These are phyloP conservation scores for Coniosporium tulheliwenetii DNA, from an alignment of 2,329 filamentous ascomycete genomes.

Conservation along the genomic window DNA sequence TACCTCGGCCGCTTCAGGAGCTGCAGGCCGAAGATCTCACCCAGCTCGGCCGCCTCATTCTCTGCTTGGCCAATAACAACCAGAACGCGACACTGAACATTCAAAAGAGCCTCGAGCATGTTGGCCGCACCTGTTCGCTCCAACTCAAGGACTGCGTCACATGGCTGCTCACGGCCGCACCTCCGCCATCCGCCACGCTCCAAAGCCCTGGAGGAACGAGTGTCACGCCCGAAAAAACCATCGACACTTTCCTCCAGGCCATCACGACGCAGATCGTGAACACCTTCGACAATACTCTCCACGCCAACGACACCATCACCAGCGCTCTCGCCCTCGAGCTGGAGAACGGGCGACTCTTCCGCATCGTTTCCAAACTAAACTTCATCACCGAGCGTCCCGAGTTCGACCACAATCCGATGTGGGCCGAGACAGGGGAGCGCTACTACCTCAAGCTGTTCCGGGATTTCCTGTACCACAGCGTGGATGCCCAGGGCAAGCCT, in stretches of 20 bases:
- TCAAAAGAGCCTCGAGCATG: constrained; percentile 57
- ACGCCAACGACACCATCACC: constrained; percentile 59
- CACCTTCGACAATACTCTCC: constrained; percentile 64
- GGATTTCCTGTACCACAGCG: constrained; percentile 94
- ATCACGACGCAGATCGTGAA: constrained; percentile 65
- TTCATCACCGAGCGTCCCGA: constrained; percentile 83
- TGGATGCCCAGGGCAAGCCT: constrained; percentile 69
- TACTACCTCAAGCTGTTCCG: constrained; percentile 91
- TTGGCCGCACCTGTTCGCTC: constrained; percentile 60
- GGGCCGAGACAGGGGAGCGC: constrained; percentile 85
- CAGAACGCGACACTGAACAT: constrained; percentile 44
- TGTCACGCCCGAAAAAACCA: constrained; percentile 41
- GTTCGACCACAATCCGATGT: constrained; percentile 58
- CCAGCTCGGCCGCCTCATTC: constrained; percentile 68
- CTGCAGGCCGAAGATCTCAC: constrained; percentile 78
- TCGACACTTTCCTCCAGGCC: constrained; percentile 63
- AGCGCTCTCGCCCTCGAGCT: constrained; percentile 64
- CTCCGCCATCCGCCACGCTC: constrained; percentile 7
- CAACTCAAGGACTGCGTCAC: constrained; percentile 65
- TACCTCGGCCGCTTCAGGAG: constrained; percentile 50
- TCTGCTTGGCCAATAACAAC: constrained; percentile 64
- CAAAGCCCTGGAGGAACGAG: constrained; percentile 3
- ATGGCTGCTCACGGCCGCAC: constrained; percentile 60
- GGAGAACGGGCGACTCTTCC: constrained; percentile 75
- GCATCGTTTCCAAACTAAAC: constrained; percentile 69